These are phyloP conservation scores for Hypoxylon lenormandii DNA, from an alignment of 495 filamentous ascomycete species.

Conservation along the genomic window DNA sequence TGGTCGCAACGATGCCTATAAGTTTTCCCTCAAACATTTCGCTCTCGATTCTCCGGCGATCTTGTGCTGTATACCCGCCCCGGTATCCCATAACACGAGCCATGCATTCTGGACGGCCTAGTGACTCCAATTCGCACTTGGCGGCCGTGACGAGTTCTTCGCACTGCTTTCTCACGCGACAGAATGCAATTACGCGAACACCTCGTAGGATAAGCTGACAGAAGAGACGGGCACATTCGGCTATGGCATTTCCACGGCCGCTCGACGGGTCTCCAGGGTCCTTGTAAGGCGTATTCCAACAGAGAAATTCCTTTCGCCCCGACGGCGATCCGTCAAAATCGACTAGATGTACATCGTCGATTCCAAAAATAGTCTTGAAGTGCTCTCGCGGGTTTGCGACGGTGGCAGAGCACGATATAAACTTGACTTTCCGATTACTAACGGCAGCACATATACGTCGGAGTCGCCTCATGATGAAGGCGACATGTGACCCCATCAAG, in stretches of 20 bases:
- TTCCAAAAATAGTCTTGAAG: constrained; percentile 93
- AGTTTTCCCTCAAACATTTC: constrained; percentile 98
- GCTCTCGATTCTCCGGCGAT: constrained; percentile 86
- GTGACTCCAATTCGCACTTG: constrained; percentile 75
- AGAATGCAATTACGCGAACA: constrained; percentile 94
- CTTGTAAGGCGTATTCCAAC: constrained; percentile 98
- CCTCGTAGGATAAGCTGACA: constrained; percentile 89
- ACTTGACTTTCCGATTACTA: constrained; percentile 87
- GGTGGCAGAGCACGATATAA: constrained; percentile 97
- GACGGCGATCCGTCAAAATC: constrained; percentile 95
- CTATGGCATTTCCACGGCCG: constrained; percentile 82
- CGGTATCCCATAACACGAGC: constrained; percentile 92
- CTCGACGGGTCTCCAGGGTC: constrained; percentile 87
- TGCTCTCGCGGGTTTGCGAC: constrained; percentile 94
- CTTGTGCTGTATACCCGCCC: constrained; percentile 95
- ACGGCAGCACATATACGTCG: constrained; percentile 90
- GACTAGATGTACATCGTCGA: constrained; percentile 77
- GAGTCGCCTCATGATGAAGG: constrained; percentile 92
- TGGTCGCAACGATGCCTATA: constrained; percentile 93
- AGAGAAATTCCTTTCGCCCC: constrained; percentile 93
- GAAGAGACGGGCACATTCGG: constrained; percentile 88
- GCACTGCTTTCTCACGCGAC: constrained; percentile 84
- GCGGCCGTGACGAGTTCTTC: constrained; percentile 86
- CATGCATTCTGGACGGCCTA: constrained; percentile 79
- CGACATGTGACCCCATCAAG: constrained; percentile 91